Conservation (phyloP, 192 early-diverging fungal species). For the Linderina pennispora region DNA sequence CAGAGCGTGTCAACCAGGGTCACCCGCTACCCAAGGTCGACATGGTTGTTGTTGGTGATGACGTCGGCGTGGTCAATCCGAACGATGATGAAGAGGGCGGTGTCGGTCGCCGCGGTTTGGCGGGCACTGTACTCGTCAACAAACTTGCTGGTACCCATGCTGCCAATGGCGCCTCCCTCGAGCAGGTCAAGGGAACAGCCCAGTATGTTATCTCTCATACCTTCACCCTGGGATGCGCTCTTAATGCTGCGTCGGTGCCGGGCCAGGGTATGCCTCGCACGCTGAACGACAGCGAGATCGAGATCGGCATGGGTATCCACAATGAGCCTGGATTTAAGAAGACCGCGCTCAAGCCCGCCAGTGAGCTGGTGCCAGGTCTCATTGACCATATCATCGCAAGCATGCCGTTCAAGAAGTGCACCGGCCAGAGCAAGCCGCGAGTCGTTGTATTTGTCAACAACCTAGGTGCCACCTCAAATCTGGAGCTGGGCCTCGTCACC, state of each 20-base stretch:
- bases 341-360: conserved; percentile 43
- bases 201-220: conserved; percentile 54
- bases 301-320: conserved; percentile 82
- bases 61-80: conserved; percentile 67
- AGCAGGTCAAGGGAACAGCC: conserved; percentile 49
- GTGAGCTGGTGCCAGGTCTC: conserved; percentile 48
- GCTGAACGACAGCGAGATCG: conserved; percentile 51
- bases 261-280: conserved; percentile 52
- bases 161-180: conserved; percentile 51
- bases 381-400: conserved; percentile 50
- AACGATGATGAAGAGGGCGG: conserved; percentile 53
- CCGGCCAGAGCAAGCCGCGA: conserved; percentile 9
- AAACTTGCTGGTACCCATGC: conserved; percentile 77
- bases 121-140: conserved; percentile 71
- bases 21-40: conserved; percentile 50
- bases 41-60: conserved; percentile 77
- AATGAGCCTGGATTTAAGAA: conserved; percentile 72
- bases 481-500: conserved; percentile 66
- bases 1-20: conserved; percentile 52
- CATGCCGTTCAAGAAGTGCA: conserved; percentile 32
- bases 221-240: conserved; percentile 75
- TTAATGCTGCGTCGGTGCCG: conserved; percentile 70
- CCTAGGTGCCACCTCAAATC: conserved; percentile 65
- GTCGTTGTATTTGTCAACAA: conserved; percentile 79
- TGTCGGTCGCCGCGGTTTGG: conserved; percentile 74